A percentile compares a stretch with the other conserved stretches of the same genome.
Conservation (phyloP, 2,329 filamentous ascomycete genomes). For the Colletotrichum sp. region DNA sequence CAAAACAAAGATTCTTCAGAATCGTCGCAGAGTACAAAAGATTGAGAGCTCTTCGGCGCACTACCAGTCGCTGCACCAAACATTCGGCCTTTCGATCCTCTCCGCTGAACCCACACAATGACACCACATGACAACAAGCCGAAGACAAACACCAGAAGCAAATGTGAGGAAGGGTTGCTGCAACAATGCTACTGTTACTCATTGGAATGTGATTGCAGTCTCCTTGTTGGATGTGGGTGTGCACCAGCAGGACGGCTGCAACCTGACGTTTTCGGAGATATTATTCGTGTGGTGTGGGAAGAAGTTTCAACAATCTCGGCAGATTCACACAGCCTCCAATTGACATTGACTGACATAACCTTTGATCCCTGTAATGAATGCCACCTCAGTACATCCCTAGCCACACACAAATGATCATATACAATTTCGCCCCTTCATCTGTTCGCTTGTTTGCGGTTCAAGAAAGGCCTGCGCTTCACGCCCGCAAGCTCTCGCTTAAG, state of each 20-base stretch:
- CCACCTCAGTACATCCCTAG: neutral
- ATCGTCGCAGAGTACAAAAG: neutral
- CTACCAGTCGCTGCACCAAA: neutral
- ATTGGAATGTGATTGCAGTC: neutral
- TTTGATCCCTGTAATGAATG: accelerated
- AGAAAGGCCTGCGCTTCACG: neutral
- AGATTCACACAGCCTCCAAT: neutral
- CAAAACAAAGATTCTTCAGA: neutral
- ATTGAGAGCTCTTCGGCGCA: neutral
- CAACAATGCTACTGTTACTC: neutral
- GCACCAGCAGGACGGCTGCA: neutral
- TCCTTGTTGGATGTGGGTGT: neutral
- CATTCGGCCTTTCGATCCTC: neutral
- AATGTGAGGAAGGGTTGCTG: neutral
- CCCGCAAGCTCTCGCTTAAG: neutral
- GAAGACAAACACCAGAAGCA: neutral
- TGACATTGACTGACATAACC: neutral
- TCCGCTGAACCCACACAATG: neutral
- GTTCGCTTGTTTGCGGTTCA: neutral
- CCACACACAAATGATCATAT: neutral
- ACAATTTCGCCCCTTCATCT: neutral
- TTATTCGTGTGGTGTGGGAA: neutral
- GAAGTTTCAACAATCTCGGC: neutral
- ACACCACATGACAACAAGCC: neutral
- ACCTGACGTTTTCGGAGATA: neutral